These are phyloP conservation scores for Flaveria trinervia DNA, from an alignment of 129 eudicot species.

Conservation along the genomic window DNA sequence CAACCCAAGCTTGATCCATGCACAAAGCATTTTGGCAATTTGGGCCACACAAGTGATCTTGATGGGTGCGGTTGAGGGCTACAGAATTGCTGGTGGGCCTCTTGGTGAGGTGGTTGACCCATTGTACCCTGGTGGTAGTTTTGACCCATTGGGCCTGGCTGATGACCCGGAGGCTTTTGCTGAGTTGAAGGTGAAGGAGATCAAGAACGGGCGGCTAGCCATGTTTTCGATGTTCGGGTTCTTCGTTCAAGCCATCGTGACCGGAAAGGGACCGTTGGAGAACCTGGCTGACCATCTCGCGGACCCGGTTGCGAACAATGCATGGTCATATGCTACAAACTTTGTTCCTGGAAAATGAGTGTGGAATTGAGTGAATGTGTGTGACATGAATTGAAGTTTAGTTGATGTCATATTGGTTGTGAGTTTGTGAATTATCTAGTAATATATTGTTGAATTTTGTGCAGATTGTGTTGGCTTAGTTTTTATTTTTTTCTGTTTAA, in stretches of 20 bases:
- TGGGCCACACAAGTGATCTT: constrained; percentile 47
- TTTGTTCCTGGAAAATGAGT: constrained; percentile 44
- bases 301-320: constrained; percentile 48
- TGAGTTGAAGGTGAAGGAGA: constrained; percentile 71
- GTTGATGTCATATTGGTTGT: constrained; percentile 26
- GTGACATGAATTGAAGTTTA: background rate
- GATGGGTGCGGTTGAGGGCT: constrained; percentile 65
- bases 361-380: background rate
- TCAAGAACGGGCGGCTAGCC: constrained; percentile 72
- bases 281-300: constrained; percentile 71
- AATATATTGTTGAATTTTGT: constrained; percentile 31
- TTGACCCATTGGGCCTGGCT: constrained; percentile 76
- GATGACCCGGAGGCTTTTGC: constrained; percentile 83
- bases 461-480: constrained; percentile 22
- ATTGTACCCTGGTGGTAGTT: constrained; percentile 72
- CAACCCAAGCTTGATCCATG: constrained; percentile 44
- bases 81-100: constrained; percentile 77
- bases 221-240: constrained; percentile 82
- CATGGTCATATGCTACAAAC: constrained; percentile 48
- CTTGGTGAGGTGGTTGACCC: constrained; percentile 80
- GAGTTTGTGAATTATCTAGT: constrained; percentile 44
- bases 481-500: background rate
- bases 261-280: constrained; percentile 85
- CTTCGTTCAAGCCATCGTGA: constrained; percentile 76
- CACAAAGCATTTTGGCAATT: constrained; percentile 46